Percentiles rank a stretch among this genome's conserved stretches.
Evolutionary conservation across 345 rosid species (phyloP).

Genomic region (Camelina laxa): DNA sequence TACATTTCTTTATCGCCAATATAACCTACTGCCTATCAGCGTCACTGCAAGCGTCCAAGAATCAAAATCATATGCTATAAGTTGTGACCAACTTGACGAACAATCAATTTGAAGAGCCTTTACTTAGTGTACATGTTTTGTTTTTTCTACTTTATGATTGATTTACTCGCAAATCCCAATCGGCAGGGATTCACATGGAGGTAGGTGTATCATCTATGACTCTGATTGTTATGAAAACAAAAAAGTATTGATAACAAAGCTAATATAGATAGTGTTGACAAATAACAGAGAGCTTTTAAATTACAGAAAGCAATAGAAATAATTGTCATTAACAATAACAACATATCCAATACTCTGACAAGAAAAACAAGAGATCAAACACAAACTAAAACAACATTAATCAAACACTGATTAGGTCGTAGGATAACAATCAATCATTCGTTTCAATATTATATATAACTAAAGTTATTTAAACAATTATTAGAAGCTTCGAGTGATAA

Average conservation of each 20-base stretch:
- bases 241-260: conserved; percentile 2
- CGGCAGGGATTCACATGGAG: conserved; percentile 20
- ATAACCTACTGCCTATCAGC: conserved; percentile 16
- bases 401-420: conserved; percentile 6
- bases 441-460: neutral
- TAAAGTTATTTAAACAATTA: conserved; percentile 3
- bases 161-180: conserved; percentile 12
- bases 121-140: neutral
- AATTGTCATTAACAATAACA: neutral
- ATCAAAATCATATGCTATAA: neutral
- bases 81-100: conserved; percentile 20
- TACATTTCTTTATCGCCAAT: neutral
- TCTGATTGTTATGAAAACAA: neutral
- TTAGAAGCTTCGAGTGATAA: conserved; percentile 15
- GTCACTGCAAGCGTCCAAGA: conserved; percentile 23
- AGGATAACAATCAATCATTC: neutral
- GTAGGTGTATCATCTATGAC: conserved; percentile 21
- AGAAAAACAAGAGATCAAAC: neutral
- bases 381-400: conserved; percentile 4
- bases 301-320: neutral
- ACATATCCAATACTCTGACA: conserved; percentile 15
- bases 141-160: conserved; percentile 11
- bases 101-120: conserved; percentile 16
- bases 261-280: conserved; percentile 8
- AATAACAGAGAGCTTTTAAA: neutral